Base-by-base conservation (phyloP, 169 alveolate genomes). In the Blepharisma undulans region DNA sequence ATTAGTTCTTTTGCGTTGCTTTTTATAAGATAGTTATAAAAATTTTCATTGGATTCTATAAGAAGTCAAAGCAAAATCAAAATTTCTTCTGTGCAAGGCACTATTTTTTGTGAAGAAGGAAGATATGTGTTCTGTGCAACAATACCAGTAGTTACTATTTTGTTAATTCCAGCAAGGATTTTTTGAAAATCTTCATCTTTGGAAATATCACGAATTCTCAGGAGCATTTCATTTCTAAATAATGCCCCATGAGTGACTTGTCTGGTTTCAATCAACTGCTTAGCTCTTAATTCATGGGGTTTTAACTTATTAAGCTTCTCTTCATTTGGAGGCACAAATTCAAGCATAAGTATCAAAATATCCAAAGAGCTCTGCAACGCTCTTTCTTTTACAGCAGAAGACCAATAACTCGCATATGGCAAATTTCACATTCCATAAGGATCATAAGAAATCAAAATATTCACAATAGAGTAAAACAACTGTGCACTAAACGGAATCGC, bases 41-140 rank as follows among this genome's bases (percentile, higher is more conserved):
- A 82, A 8, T 82, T 60, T 36, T 32, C 36, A n/a, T 32, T 36
- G 0, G 29, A 59, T 16, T 60, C 29, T 60, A 82, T 34, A 19
- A 82, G 34, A 1, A 22, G 33, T 78, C 89, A 82, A 21, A 82
- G 60, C 33, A 82, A n/a, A 59, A 82, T 59, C 27, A 82, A 21
- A 21, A 82, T 22, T 82, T 82, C 89, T 14, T 32, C 78, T 7
- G 33, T 32, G 78, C 30, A 82, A 14, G 27, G 30, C 7, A 82
- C 60, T 21, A 32, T 72, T 60, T 59, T 32, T 36, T 25, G 71
- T 4, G 89, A 82, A 82, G 25, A 21, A 2, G 89, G 89, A 16
- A 82, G 77, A 30, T 82, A 82, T 32, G 89, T 82, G 89, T 82
- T 82, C 60, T 82, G 78, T 3, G 89, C 29, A 22, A 82, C 48